Evolutionary conservation across 192 early-diverging fungal species (phyloP), one percentile per base, ranked within the genome.

Genomic region (Diversispora eburnea): DNA sequence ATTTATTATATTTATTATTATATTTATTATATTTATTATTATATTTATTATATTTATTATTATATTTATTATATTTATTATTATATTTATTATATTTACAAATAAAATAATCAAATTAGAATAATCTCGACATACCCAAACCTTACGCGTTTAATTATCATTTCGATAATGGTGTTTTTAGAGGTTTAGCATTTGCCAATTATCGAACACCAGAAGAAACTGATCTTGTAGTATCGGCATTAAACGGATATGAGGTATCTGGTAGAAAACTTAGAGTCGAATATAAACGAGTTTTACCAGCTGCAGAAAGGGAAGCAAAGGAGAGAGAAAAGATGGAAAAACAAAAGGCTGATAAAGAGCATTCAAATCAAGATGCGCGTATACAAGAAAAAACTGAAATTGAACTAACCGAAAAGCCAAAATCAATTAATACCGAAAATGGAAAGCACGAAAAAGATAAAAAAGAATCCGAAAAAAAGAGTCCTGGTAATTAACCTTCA

Each of bases 121-220:
- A 78, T 58, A 80, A 81, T 66, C 84, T 90, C 54, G 88, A 88
- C 22, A 87, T 91, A 65, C 91, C 91, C 33, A 80, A 84, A 72
- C 90, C 91, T 13, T 90, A 91, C 78, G 91, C 91, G 22, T 90
- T 93, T 79, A 93, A 93, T 79, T 93, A 93, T 73, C 91, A 93
- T 74, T 93, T 89, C 77, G 91, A 93, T 76, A 88, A 88, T 65
- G 85, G 90, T 47, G 82, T 91, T 54, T 93, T 93, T 83, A 88
- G 91, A 73, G 91, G 91, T 7, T 77, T 93, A 67, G 90, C 90
- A 5, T 93, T 93, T 85, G 91, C 90, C 42, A 93, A 93, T 77
- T 93, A 91, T 68, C 83, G 90, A 33, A 90, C 88, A 0, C 86
- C 89, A 20, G 88, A 93, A 74, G 91, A 93, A 78, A 87, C 91